Evolutionary conservation across 2,329 filamentous ascomycete species (phyloP).

Genomic region (Penicillium sclerotigenum): DNA sequence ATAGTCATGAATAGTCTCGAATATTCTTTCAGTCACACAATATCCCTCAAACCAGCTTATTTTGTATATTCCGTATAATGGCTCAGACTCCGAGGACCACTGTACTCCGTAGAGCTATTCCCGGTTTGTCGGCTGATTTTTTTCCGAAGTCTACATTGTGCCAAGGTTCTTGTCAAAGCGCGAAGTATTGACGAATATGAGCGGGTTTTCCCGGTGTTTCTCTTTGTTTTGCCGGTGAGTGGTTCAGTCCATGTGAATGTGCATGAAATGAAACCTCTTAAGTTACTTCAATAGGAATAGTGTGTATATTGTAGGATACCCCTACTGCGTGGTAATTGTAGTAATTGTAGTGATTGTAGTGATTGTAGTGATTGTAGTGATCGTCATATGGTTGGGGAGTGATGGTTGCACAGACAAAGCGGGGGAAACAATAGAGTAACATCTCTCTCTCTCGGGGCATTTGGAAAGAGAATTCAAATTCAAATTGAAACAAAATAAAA

Average conservation of each 20-base stretch:
- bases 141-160: background rate
- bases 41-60: background rate
- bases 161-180: slow-evolving; percentile 10
- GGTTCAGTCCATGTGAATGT: slow-evolving; percentile 3
- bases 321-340: background rate
- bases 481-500: too few relatives aligned
- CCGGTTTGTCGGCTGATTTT: slow-evolving; percentile 7
- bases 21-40: background rate
- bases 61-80: background rate
- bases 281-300: background rate
- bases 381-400: too few relatives aligned
- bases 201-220: slow-evolving; percentile 11
- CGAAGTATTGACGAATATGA: background rate
- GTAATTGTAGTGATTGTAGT: too few relatives aligned
- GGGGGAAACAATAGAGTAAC: background rate
- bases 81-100: slow-evolving; percentile 12
- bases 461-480: too few relatives aligned
- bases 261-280: background rate
- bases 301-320: background rate
- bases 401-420: slow-evolving; percentile 2
- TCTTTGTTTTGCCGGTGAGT: slow-evolving; percentile 8
- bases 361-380: too few relatives aligned
- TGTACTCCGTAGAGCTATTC: slow-evolving; percentile 15
- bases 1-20: slow-evolving; percentile 7
- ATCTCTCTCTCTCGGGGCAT: too few relatives aligned